phyloP scores from a whole-genome alignment of 352 stramenopile species.

The Pythium aristosporum region DNA sequence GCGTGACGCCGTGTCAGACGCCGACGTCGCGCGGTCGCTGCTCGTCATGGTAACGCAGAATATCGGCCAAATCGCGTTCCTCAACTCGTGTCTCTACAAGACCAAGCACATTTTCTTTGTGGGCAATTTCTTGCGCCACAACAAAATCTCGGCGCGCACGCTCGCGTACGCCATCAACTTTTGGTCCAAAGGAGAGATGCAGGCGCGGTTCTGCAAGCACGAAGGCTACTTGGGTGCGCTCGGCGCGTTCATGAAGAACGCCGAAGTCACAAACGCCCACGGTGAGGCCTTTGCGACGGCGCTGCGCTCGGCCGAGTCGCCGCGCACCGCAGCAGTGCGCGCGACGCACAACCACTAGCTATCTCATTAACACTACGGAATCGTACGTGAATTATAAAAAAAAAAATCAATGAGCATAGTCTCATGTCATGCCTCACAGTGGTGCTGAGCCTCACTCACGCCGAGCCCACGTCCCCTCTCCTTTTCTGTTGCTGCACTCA shows the following conservation, averaged over 20 bases:
- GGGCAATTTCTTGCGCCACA: slow-evolving; percentile 98
- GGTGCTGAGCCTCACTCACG: not conserved
- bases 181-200: slow-evolving; percentile 95
- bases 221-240: slow-evolving; percentile 98
- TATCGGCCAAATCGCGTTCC: slow-evolving; percentile 95
- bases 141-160: slow-evolving; percentile 92
- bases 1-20: slow-evolving; percentile 84
- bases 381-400: slow-evolving; percentile 4
- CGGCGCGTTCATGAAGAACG: slow-evolving; percentile 94
- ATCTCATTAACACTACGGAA: not conserved
- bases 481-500: not conserved
- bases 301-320: slow-evolving; percentile 27
- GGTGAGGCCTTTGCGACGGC: slow-evolving; percentile 60
- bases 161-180: slow-evolving; percentile 97
- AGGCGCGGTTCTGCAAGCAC: slow-evolving; percentile 94
- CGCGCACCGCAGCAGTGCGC: not conserved
- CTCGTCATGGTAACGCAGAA: slow-evolving; percentile 99
- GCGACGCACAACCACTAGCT: not conserved
- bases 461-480: no score
- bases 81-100: slow-evolving; percentile 97
- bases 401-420: not conserved
- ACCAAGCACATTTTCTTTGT: slow-evolving; percentile 97
- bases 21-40: slow-evolving; percentile 95
- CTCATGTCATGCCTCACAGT: not conserved
- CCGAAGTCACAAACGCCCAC: slow-evolving; percentile 67